Evolutionary conservation across 441 rosid species (phyloP).

Genomic region (Syzygium syzygioides): DNA sequence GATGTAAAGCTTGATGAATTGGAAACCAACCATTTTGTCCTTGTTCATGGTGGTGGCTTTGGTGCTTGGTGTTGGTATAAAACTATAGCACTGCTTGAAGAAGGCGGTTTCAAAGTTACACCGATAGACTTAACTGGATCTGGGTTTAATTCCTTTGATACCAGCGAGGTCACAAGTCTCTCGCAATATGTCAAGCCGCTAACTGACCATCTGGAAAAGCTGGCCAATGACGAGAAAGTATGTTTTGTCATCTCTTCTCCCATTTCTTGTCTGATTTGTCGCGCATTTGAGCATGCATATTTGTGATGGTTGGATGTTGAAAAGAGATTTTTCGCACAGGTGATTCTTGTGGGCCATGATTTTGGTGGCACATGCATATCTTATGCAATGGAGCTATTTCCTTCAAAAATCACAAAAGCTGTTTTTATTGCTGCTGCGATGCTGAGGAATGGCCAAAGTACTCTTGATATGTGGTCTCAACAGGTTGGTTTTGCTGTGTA

Average conservation of each 20-base stretch:
- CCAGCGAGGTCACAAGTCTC: conserved; percentile 60
- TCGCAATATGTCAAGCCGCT: conserved; percentile 86
- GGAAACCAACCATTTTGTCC: conserved; percentile 76
- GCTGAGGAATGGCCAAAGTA: conserved; percentile 65
- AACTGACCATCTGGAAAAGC: conserved; percentile 59
- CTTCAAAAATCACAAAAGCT: conserved; percentile 64
- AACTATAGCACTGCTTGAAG: conserved; percentile 88
- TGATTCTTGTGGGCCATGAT: conserved; percentile 88
- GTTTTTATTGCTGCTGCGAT: conserved; percentile 76
- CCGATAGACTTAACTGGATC: conserved; percentile 90
- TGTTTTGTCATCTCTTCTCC: conserved; percentile 3
- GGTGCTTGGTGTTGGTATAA: conserved; percentile 99
- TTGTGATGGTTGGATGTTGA: not conserved
- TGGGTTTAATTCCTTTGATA: conserved; percentile 64
- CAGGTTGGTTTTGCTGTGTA: conserved; percentile 37
- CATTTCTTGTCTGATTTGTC: not conserved
- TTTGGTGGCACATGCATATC: conserved; percentile 90
- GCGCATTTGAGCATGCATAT: not conserved
- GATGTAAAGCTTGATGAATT: conserved; percentile 63
- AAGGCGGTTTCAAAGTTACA: conserved; percentile 73
- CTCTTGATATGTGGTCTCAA: conserved; percentile 66
- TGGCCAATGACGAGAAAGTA: conserved; percentile 72
- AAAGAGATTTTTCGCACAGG: conserved; percentile 29
- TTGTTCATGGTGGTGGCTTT: conserved; percentile 94
- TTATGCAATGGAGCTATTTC: conserved; percentile 80